Percentiles rank a stretch among this genome's conserved stretches.
Evolutionary conservation across 192 early-diverging fungal species (phyloP).

Genomic region (Irineochytrium annulatum): DNA sequence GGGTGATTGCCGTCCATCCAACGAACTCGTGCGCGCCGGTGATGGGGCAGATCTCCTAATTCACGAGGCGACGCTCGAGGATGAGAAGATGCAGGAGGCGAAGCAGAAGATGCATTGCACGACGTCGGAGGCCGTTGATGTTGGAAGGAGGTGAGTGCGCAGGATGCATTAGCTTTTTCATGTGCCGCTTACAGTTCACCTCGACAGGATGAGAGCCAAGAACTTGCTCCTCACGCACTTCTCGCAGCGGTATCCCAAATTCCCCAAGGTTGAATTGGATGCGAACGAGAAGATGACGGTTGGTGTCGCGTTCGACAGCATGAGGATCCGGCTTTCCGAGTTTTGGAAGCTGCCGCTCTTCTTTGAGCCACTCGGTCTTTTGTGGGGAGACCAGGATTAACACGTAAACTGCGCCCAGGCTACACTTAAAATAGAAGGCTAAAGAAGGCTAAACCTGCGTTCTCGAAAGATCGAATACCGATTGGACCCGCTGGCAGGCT

Average conservation of each 20-base stretch:
- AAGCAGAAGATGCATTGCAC: constrained; percentile 80
- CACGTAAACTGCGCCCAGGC: not conserved
- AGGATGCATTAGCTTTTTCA: not conserved
- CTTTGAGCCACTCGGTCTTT: constrained; percentile 12
- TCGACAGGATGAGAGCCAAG: constrained; percentile 73
- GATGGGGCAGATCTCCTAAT: constrained; percentile 65
- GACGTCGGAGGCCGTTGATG: constrained; percentile 14
- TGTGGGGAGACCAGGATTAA: constrained; percentile 6
- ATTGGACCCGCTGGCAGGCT: not conserved
- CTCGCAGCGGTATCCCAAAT: constrained; percentile 89
- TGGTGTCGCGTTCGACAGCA: constrained; percentile 76
- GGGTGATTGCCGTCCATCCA: constrained; percentile 87
- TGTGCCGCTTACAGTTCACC: not conserved
- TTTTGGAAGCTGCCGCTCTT: constrained; percentile 13
- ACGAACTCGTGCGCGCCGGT: constrained; percentile 67
- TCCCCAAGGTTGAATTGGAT: constrained; percentile 45
- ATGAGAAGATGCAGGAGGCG: constrained; percentile 56
- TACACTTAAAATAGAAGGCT: not conserved
- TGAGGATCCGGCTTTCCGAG: constrained; percentile 35
- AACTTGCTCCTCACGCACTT: constrained; percentile 91
- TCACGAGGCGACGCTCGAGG: constrained; percentile 84
- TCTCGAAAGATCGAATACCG: not conserved
- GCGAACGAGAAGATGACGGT: constrained; percentile 20
- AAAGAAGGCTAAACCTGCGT: not conserved
- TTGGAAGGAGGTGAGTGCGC: constrained; percentile 19